These are phyloP conservation scores for Picocystis salinarum DNA, from an alignment of 139 green algal genomes.

Conservation along the genomic window DNA sequence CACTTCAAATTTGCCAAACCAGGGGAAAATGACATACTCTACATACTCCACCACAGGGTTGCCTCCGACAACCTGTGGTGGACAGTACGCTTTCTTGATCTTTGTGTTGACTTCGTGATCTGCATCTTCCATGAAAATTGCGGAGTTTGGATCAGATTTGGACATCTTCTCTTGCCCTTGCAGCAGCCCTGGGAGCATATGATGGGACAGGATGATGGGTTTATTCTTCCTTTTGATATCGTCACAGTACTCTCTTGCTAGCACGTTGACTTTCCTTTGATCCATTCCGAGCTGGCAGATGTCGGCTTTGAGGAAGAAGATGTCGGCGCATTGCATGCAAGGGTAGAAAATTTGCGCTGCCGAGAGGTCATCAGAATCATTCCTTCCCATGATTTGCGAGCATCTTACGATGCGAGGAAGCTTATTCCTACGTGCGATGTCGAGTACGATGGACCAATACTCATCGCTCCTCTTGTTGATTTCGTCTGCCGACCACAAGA, in stretches of 20 bases:
- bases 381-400: slow-evolving; percentile 93
- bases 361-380: slow-evolving; percentile 77
- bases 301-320: slow-evolving; percentile 43
- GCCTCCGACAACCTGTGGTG: slow-evolving; percentile 37
- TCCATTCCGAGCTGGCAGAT: slow-evolving; percentile 99
- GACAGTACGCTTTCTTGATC: slow-evolving; percentile 90
- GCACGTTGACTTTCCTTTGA: slow-evolving; percentile 95
- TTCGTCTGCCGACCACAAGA: slow-evolving; percentile 54
- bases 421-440: slow-evolving; percentile 69
- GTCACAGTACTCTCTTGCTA: slow-evolving; percentile 90
- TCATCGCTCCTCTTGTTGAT: slow-evolving; percentile 45
- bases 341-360: slow-evolving; percentile 98
- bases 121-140: slow-evolving; percentile 75
- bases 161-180: slow-evolving; percentile 98
- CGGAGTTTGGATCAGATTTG: slow-evolving; percentile 87
- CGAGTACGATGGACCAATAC: slow-evolving; percentile 82
- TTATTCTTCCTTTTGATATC: slow-evolving; percentile 88
- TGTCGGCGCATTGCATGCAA: slow-evolving; percentile 65
- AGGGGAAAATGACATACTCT: slow-evolving; percentile 81
- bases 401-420: slow-evolving; percentile 62
- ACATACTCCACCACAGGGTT: slow-evolving; percentile 94
- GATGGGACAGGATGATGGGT: slow-evolving; percentile 89
- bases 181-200: slow-evolving; percentile 75
- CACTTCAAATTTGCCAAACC: slow-evolving; percentile 60
- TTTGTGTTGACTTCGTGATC: slow-evolving; percentile 5